Conservation (phyloP, 73 alveolate genomes). For the Paramecium sexaurelia region DNA sequence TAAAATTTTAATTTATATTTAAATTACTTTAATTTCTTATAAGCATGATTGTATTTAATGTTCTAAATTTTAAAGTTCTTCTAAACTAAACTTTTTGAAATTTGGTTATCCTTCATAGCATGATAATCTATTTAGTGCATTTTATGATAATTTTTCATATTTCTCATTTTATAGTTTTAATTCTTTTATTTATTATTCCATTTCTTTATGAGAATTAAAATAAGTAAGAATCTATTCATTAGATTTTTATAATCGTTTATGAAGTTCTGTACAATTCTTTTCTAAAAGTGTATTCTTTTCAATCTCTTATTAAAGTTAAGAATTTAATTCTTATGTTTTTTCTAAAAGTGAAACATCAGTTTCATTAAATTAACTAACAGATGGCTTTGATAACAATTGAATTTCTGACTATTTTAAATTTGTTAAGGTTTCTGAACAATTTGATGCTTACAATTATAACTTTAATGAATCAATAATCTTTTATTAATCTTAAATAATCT, state of each 20-base stretch:
- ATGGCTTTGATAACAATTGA: neutral
- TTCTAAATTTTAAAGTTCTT: neutral
- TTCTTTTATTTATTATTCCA: constrained; percentile 4
- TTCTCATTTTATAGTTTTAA: neutral
- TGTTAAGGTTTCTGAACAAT: neutral
- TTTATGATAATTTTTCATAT: constrained; percentile 11
- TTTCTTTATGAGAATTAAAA: neutral
- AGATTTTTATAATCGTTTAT: neutral
- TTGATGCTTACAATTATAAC: neutral
- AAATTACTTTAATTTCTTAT: constrained; percentile 1
- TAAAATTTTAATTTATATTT: neutral
- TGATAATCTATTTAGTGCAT: neutral
- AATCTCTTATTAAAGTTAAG: neutral
- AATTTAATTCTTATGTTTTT: neutral
- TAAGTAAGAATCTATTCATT: constrained; percentile 46
- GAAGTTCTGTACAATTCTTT: constrained; percentile 41
- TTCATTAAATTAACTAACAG: constrained; percentile 24
- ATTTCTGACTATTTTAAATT: neutral
- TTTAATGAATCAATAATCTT: neutral
- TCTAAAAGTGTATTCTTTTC: neutral
- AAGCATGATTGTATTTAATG: neutral
- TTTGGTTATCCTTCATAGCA: constrained; percentile 33
- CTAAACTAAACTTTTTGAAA: neutral
- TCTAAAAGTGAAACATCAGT: neutral
- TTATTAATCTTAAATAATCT: neutral